Percentiles rank a stretch among this genome's conserved stretches.
phyloP scores from a whole-genome alignment of 2,329 filamentous ascomycete species.

The Fusarium devonianum region DNA sequence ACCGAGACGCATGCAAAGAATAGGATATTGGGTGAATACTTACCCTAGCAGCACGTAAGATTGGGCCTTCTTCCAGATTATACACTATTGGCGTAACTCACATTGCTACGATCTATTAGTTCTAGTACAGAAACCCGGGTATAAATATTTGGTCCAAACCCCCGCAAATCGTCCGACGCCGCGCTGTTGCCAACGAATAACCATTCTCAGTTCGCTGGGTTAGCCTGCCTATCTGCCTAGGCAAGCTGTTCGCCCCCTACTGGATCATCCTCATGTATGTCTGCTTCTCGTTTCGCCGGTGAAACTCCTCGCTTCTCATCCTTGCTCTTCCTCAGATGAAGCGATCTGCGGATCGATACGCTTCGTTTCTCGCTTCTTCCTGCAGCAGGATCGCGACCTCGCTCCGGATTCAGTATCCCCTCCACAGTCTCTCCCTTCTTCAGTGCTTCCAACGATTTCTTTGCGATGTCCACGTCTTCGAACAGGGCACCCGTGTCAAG shows the following conservation, averaged over 20 bases:
- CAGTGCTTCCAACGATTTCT: conserved; percentile 55
- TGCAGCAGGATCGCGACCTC: conserved; percentile 16
- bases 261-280: background rate
- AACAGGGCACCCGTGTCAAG: conserved; percentile 49
- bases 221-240: conserved; percentile 12
- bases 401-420: conserved; percentile 31
- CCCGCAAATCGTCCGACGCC: conserved; percentile 17
- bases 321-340: conserved; percentile 26
- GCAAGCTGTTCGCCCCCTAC: background rate
- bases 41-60: conserved; percentile 16
- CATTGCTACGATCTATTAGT: conserved; percentile 19
- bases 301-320: conserved; percentile 21
- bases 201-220: conserved; percentile 19
- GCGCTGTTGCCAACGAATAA: conserved; percentile 10
- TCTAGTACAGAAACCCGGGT: conserved; percentile 18
- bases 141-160: conserved; percentile 21
- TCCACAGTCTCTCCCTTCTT: conserved; percentile 51
- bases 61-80: background rate
- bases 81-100: conserved; percentile 31
- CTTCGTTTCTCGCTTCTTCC: conserved; percentile 25
- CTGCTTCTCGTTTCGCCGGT: conserved; percentile 2
- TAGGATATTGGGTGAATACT: background rate
- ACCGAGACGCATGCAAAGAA: conserved; percentile 3
- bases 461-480: conserved; percentile 57
- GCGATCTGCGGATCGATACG: conserved; percentile 27